Conservation (phyloP, 371 early-diverging fungal genomes). For the Mucor plumbeus region DNA sequence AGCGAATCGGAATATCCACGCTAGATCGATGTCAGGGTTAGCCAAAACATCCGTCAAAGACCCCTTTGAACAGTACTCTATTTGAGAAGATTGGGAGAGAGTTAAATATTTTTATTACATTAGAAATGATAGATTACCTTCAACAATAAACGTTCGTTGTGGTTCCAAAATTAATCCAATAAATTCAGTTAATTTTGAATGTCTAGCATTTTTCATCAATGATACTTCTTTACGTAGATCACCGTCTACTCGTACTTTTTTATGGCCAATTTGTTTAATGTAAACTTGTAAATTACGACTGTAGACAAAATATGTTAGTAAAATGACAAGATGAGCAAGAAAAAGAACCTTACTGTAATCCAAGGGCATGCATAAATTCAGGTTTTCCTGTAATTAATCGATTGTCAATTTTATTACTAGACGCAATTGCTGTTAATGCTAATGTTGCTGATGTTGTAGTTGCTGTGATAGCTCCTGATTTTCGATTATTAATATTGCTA, state of each 20-base stretch:
- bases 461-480: background rate
- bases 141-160: slow-evolving; percentile 43
- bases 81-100: background rate
- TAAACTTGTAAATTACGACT: slow-evolving; percentile 58
- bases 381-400: background rate
- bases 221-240: slow-evolving; percentile 44
- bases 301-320: background rate
- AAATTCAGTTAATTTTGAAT: slow-evolving; percentile 48
- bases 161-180: slow-evolving; percentile 37
- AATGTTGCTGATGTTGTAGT: background rate
- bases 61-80: slow-evolving; percentile 56
- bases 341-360: slow-evolving; percentile 22
- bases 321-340: background rate
- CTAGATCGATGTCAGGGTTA: slow-evolving; percentile 50
- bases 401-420: background rate
- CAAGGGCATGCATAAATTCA: slow-evolving; percentile 13
- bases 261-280: slow-evolving; percentile 34
- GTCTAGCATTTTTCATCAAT: slow-evolving; percentile 43
- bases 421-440: background rate
- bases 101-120: background rate
- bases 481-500: background rate
- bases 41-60: slow-evolving; percentile 47
- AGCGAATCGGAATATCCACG: slow-evolving; percentile 59
- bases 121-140: slow-evolving; percentile 24
- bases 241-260: slow-evolving; percentile 38